phyloP scores from a whole-genome alignment of 176 grass and related monocot species.

The Aegilops longissima region DNA sequence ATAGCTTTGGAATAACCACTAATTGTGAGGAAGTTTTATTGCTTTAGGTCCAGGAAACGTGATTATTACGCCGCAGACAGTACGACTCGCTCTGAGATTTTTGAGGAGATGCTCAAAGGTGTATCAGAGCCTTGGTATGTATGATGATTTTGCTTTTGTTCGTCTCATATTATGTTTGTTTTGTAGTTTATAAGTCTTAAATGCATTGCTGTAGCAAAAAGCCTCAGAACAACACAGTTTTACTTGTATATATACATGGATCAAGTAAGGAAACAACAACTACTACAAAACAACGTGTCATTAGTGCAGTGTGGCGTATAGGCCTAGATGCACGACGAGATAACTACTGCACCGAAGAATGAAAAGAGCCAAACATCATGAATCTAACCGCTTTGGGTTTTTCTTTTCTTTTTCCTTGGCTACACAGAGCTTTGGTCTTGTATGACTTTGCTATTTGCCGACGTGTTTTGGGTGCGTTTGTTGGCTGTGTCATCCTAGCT shows the following conservation, averaged over 20 bases:
- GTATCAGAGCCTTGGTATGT: neutral
- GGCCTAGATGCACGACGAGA: neutral
- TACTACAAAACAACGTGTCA: neutral
- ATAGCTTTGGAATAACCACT: neutral
- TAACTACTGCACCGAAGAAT: neutral
- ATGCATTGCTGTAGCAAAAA: neutral
- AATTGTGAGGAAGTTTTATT: neutral
- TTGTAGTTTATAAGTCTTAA: neutral
- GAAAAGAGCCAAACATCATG: neutral
- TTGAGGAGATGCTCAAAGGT: neutral
- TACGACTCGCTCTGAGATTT: neutral
- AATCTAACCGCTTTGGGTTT: no score
- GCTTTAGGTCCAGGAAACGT: neutral
- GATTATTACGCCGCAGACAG: neutral
- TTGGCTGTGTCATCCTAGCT: no score
- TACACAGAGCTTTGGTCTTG: no score
- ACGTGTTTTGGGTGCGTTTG: no score
- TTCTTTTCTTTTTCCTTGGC: no score
- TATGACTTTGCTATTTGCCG: no score
- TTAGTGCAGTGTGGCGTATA: neutral
- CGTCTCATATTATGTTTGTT: neutral
- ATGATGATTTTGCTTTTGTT: neutral
- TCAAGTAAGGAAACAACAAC: neutral
- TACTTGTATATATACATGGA: neutral
- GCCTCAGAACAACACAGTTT: neutral